Evolutionary conservation across 192 early-diverging fungal species (phyloP), one percentile per base, ranked within the genome.

Genomic region (Chytriomyces sp.): DNA sequence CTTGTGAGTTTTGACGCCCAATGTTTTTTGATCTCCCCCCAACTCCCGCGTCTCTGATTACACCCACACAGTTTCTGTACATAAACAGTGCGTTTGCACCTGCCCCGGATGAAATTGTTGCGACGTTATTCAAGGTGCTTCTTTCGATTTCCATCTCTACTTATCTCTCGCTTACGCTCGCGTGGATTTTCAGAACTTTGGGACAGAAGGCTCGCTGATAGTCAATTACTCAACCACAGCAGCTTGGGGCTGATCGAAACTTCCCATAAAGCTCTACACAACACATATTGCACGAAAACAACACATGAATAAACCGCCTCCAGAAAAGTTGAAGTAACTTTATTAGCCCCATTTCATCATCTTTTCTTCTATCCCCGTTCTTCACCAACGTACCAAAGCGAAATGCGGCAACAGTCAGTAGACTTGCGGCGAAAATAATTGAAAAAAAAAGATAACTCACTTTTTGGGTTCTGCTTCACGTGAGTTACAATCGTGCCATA

Each of bases 81-180:
- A 89, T 97, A 18, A 96, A 95, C 79, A 93, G 92, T 77, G 93
- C 95, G n/a, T 97, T 97, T 81, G 91, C 95, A 11, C 96, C 96
- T 9, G 89, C 96, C 44, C 96, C 96, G 16, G 96, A 97, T 77
- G 96, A 96, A 82, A 88, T 89, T 43, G 90, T 97, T 5, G 83
- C 86, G 7, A 96, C 93, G 78, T 75, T 97, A 65, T 87, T 87
- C 76, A 92, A 93, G 86, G 93, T 94, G 48, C 8, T 10, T 67
- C 8, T 10, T 67, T 65, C 43, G 44, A 50, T 48, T 26, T 44
- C 67, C 67, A 68, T 23, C 53, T 20, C 48, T 35, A 49, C 24
- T 23, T 45, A 64, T 69, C n/a, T 57, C 0, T 35, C 35, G 4
- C 35, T 35, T 35, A 35, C 35, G 4, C 35, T 35, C 35, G 35